Evolutionary conservation across 2,329 filamentous ascomycete genomes (phyloP).

Genomic region (Apiospora koreana): DNA sequence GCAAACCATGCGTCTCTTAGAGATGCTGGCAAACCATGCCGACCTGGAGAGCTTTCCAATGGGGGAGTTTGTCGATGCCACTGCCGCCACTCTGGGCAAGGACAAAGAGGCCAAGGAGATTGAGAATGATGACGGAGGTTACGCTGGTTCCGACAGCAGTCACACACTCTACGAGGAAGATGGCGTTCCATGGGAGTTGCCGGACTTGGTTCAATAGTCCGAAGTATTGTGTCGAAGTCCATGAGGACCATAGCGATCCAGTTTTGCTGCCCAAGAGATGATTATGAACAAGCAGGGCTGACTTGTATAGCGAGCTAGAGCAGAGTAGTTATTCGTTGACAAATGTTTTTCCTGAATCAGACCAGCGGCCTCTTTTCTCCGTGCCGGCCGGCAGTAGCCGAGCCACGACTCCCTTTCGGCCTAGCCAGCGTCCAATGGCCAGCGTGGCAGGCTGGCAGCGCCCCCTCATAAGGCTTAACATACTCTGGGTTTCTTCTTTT

Average conservation of each 20-base stretch:
- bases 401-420: background rate
- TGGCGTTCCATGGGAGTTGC: background rate
- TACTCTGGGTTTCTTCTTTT: background rate
- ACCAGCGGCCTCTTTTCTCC: background rate
- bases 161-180: background rate
- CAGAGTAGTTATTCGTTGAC: background rate
- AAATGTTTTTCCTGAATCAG: background rate
- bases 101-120: background rate
- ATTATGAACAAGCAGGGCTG: background rate
- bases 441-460: too few relatives aligned
- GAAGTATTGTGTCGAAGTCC: too few relatives aligned
- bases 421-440: background rate
- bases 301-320: background rate
- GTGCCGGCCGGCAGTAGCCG: background rate
- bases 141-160: background rate
- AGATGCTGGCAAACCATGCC: background rate
- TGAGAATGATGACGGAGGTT: background rate
- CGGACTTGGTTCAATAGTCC: too few relatives aligned
- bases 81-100: background rate
- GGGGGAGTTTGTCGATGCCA: background rate
- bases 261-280: too few relatives aligned
- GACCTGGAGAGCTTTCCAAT: background rate
- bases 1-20: background rate
- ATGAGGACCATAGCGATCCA: too few relatives aligned
- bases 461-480: too few relatives aligned